These are phyloP conservation scores for Penicillium silybi DNA, from an alignment of 495 filamentous ascomycete genomes.

Conservation along the genomic window DNA sequence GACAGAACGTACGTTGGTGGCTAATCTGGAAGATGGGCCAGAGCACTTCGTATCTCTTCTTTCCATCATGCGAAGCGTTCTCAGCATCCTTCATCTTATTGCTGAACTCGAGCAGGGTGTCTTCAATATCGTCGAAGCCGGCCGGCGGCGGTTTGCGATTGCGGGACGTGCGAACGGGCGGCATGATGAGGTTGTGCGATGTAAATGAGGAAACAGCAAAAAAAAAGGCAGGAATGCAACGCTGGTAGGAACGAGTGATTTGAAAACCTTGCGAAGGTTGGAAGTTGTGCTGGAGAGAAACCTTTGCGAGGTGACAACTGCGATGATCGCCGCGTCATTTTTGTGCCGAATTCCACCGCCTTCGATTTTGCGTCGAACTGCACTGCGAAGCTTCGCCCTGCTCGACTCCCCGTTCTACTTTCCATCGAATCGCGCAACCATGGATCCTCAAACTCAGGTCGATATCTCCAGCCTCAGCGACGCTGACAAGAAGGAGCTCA, in stretches of 20 bases:
- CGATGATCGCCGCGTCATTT: slow-evolving; percentile 21
- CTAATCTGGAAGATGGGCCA: slow-evolving; percentile 98
- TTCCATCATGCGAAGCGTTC: slow-evolving; percentile 70
- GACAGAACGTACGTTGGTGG: slow-evolving; percentile 69
- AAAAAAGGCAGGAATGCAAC: background rate
- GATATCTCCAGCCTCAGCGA: slow-evolving; percentile 73
- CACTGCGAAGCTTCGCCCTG: background rate
- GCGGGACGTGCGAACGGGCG: slow-evolving; percentile 70
- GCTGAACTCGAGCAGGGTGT: slow-evolving; percentile 88
- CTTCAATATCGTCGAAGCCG: slow-evolving; percentile 95
- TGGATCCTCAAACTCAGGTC: slow-evolving; percentile 37
- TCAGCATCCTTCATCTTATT: slow-evolving; percentile 99
- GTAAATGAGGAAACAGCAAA: background rate
- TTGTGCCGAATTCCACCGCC: slow-evolving; percentile 33
- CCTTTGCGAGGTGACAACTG: background rate
- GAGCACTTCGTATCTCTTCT: slow-evolving; percentile 80
- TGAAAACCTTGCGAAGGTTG: background rate
- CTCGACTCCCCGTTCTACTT: slow-evolving; percentile 1
- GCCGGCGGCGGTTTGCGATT: slow-evolving; percentile 89
- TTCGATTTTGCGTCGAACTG: slow-evolving; percentile 22
- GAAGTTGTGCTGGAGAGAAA: background rate
- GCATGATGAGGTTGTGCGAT: slow-evolving; percentile 55
- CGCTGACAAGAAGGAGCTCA: slow-evolving; percentile 80
- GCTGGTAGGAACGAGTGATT: background rate
- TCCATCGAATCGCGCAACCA: slow-evolving; percentile 13